Conservation (phyloP, 2,329 filamentous ascomycete species). For the Alternaria conjuncta region DNA sequence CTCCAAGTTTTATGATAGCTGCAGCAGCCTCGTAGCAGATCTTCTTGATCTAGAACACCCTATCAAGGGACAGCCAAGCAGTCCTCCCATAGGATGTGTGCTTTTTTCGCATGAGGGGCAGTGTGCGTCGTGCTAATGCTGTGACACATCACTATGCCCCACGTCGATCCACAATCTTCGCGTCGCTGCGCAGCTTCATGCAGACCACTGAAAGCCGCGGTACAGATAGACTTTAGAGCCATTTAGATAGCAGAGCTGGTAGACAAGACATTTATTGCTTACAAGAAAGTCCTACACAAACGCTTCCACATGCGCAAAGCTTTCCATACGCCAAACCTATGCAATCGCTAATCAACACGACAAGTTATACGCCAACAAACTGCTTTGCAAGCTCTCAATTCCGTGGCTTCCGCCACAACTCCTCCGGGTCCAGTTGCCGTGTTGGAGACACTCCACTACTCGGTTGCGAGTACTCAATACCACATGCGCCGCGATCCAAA, state of each 20-base stretch:
- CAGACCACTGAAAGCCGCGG: not conserved
- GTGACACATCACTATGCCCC: not conserved
- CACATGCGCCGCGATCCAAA: conserved; percentile 42
- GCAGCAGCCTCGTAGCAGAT: not conserved
- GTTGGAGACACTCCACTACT: conserved; percentile 13
- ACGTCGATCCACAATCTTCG: not conserved
- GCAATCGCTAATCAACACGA: conserved; percentile 18
- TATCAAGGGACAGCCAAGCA: not conserved
- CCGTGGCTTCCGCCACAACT: conserved; percentile 36
- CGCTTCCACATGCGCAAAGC: not conserved
- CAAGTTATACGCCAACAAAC: not conserved
- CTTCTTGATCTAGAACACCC: not conserved
- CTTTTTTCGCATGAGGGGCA: not conserved
- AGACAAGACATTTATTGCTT: not conserved
- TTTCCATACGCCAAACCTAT: conserved; percentile 7
- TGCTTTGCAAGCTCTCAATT: not conserved
- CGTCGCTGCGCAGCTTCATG: not conserved
- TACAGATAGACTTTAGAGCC: not conserved
- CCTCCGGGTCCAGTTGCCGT: conserved; percentile 25
- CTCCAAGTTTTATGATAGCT: no score
- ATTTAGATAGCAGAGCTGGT: not conserved
- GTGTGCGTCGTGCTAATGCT: not conserved
- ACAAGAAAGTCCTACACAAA: not conserved
- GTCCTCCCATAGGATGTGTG: fast-evolving
- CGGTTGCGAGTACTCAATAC: conserved; percentile 36